Evolutionary conservation across 2,329 filamentous ascomycete species (phyloP).

Genomic region (Beauveria australis): DNA sequence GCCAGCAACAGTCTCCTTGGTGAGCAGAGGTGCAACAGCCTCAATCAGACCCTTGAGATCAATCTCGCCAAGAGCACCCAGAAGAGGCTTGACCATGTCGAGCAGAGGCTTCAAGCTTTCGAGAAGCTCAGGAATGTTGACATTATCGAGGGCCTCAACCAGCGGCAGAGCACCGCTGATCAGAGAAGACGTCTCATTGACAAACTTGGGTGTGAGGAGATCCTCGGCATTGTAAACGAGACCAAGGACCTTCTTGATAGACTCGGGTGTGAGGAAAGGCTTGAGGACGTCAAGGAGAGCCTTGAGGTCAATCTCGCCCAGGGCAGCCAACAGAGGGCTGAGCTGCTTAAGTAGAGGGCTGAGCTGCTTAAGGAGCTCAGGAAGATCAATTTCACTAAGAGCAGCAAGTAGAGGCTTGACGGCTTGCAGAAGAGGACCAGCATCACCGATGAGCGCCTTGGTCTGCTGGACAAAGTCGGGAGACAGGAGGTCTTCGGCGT

Average conservation of each 20-base stretch:
- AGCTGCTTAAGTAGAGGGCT: conserved; percentile 20
- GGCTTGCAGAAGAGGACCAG: conserved; percentile 5
- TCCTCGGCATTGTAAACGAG: conserved; percentile 28
- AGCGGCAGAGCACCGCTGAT: conserved; percentile 29
- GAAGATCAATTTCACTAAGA: conserved; percentile 16
- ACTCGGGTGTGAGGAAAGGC: conserved; percentile 26
- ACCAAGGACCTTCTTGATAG: conserved; percentile 25
- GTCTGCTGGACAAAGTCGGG: conserved; percentile 8
- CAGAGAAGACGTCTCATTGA: conserved; percentile 23
- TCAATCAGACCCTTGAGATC: conserved; percentile 25
- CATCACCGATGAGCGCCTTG: conserved; percentile 12
- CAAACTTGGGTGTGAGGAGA: conserved; percentile 23
- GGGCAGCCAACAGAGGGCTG: conserved; percentile 12
- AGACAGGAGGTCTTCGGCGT: conserved; percentile 3
- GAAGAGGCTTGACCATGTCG: conserved; percentile 22
- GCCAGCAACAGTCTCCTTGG: conserved; percentile 28
- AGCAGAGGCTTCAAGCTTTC: conserved; percentile 20
- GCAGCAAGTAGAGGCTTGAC: conserved; percentile 35
- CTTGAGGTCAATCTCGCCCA: conserved; percentile 34
- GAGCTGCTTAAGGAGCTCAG: conserved; percentile 25
- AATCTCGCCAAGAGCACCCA: conserved; percentile 23
- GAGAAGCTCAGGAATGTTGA: conserved; percentile 3
- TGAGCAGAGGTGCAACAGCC: conserved; percentile 31
- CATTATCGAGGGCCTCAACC: conserved; percentile 23
- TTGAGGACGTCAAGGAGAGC: conserved; percentile 14